Evolutionary conservation across 1,139 yeast genomes (phyloP).

Genomic region (Yamadazyma aaseri): DNA sequence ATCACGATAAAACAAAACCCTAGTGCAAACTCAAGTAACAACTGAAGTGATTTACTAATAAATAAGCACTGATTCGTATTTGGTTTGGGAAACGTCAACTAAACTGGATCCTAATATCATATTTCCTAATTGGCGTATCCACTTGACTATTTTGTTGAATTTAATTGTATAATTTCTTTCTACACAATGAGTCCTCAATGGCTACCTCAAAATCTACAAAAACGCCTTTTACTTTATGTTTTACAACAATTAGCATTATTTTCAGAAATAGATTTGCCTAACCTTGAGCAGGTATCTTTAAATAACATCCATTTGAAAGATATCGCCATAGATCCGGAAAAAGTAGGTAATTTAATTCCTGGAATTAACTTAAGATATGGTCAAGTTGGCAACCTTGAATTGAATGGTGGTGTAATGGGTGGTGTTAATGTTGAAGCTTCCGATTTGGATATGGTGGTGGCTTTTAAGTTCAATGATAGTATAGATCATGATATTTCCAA

Average conservation of each 20-base stretch:
- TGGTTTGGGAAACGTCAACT: too few relatives aligned
- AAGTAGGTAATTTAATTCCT: conserved; percentile 57
- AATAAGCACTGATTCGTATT: too few relatives aligned
- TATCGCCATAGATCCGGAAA: conserved; percentile 71
- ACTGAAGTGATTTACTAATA: too few relatives aligned
- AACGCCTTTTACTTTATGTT: conserved; percentile 73
- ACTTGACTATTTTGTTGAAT: too few relatives aligned
- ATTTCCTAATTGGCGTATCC: too few relatives aligned
- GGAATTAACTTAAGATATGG: conserved; percentile 69
- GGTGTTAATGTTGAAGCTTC: conserved; percentile 65
- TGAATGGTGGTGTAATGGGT: conserved; percentile 51
- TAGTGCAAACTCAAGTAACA: too few relatives aligned
- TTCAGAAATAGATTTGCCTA: conserved; percentile 77
- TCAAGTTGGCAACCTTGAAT: conserved; percentile 50
- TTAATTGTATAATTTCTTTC: too few relatives aligned
- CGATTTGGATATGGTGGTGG: conserved; percentile 56
- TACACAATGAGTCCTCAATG: conserved; percentile 74
- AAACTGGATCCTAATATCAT: too few relatives aligned
- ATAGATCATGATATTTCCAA: conserved; percentile 26
- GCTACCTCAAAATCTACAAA: conserved; percentile 83
- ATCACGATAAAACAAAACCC: too few relatives aligned
- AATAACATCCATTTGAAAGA: conserved; percentile 55
- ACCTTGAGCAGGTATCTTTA: conserved; percentile 72
- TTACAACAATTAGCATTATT: conserved; percentile 81
- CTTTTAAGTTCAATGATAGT: conserved; percentile 40